phyloP scores from a whole-genome alignment of 495 filamentous ascomycete genomes.

The Hypoxylon crocopeplum region DNA sequence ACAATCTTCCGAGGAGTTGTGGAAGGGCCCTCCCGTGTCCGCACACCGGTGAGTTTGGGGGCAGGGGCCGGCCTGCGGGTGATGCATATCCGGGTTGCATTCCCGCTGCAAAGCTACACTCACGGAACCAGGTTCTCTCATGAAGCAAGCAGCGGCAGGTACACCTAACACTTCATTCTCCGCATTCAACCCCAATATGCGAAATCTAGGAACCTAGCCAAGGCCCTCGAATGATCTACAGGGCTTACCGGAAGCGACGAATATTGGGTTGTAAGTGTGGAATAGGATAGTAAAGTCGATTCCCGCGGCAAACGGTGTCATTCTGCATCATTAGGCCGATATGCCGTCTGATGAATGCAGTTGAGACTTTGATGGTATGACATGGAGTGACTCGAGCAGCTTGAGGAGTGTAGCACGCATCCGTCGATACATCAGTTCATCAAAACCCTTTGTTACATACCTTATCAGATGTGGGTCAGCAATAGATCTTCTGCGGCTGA shows the following conservation, averaged over 20 bases:
- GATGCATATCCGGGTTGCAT: slow-evolving; percentile 38
- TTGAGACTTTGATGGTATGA: not conserved
- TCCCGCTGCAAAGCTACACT: slow-evolving; percentile 34
- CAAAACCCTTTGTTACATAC: not conserved
- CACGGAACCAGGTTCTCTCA: slow-evolving; percentile 28
- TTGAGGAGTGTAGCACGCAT: not conserved
- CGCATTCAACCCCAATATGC: slow-evolving; percentile 27
- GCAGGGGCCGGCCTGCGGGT: slow-evolving; percentile 27
- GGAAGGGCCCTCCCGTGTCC: slow-evolving; percentile 19
- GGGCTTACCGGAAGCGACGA: slow-evolving; percentile 19
- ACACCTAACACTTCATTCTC: slow-evolving; percentile 10
- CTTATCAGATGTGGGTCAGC: not conserved
- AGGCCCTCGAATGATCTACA: slow-evolving; percentile 34
- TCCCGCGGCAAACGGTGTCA: not conserved
- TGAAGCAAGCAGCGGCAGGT: slow-evolving; percentile 1
- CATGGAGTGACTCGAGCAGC: not conserved
- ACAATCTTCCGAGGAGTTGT: slow-evolving; percentile 25
- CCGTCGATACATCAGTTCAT: not conserved
- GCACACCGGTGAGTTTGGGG: slow-evolving; percentile 27
- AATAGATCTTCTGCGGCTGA: slow-evolving; percentile 23
- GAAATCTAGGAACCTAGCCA: slow-evolving; percentile 20
- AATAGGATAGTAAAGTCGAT: slow-evolving; percentile 10
- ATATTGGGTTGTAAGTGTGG: not conserved
- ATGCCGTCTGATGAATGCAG: no score
- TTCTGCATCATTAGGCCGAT: slow-evolving; percentile 1